Conservation (phyloP, 192 early-diverging fungal genomes). For the Helicostylum pulchrum region DNA sequence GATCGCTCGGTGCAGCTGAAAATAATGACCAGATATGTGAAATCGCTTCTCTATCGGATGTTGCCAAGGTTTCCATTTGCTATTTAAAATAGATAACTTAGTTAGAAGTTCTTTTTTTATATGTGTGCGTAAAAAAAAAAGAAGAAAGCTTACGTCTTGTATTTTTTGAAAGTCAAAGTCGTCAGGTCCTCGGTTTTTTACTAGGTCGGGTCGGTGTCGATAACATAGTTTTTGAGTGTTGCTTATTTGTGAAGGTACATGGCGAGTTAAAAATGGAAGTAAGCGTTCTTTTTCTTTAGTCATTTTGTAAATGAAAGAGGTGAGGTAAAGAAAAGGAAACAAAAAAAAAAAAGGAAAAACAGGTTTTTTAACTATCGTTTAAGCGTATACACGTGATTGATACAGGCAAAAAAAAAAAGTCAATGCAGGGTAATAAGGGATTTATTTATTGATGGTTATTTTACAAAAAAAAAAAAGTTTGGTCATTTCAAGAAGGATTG, state of each 20-base stretch:
- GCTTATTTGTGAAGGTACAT: constrained; percentile 30
- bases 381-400: too few relatives aligned
- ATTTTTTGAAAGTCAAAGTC: constrained; percentile 44
- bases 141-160: constrained; percentile 39
- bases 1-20: constrained; percentile 57
- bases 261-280: constrained; percentile 27
- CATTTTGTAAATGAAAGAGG: not conserved
- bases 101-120: not conserved
- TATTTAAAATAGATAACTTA: constrained; percentile 12
- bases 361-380: not conserved
- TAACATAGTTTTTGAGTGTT: constrained; percentile 42
- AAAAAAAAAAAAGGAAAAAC: not conserved
- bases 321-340: not conserved
- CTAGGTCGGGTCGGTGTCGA: constrained; percentile 56
- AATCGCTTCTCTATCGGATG: constrained; percentile 55
- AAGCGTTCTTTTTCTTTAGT: not conserved
- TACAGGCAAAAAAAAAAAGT: too few relatives aligned
- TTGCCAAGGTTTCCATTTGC: constrained; percentile 58
- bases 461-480: too few relatives aligned
- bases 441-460: too few relatives aligned
- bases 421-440: too few relatives aligned
- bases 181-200: constrained; percentile 45
- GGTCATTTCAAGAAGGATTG: too few relatives aligned
- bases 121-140: not conserved
- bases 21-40: constrained; percentile 67